These are phyloP conservation scores for Acidomyces sp. DNA, from an alignment of 495 filamentous ascomycete species.

Conservation along the genomic window DNA sequence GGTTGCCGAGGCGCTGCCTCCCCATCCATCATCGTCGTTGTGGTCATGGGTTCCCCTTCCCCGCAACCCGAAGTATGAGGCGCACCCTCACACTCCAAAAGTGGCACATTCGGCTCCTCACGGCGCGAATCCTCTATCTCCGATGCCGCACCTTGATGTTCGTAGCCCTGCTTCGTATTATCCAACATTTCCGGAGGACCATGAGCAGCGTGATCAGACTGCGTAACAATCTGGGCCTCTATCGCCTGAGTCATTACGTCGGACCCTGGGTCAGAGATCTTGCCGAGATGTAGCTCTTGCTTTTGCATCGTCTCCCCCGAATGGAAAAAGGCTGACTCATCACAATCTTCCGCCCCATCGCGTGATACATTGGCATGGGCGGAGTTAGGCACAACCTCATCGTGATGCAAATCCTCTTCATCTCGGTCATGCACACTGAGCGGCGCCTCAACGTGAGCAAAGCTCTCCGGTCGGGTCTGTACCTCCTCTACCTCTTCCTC, in stretches of 20 bases:
- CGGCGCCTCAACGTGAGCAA: slow-evolving; percentile 1
- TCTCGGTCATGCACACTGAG: neutral
- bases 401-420: neutral
- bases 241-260: too few species aligned
- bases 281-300: slow-evolving; percentile 3
- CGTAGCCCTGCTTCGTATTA: slow-evolving; percentile 14
- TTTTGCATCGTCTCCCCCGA: slow-evolving; percentile 5
- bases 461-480: neutral
- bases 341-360: neutral
- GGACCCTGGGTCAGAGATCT: too few species aligned
- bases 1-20: neutral
- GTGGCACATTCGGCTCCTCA: slow-evolving; percentile 11
- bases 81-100: slow-evolving; percentile 18
- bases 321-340: slow-evolving; percentile 7
- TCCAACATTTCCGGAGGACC: neutral
- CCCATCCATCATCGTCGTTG: neutral
- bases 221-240: too few species aligned
- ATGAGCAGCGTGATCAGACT: too few species aligned
- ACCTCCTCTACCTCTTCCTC: neutral
- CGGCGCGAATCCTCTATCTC: slow-evolving; percentile 17
- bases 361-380: too few species aligned
- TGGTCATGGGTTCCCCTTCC: neutral
- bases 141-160: slow-evolving; percentile 18
- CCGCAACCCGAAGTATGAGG: slow-evolving; percentile 2
- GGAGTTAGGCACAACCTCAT: too few species aligned